Evolutionary conservation across 108 stramenopile species (phyloP).

Genomic region (Nitzschia sp.): DNA sequence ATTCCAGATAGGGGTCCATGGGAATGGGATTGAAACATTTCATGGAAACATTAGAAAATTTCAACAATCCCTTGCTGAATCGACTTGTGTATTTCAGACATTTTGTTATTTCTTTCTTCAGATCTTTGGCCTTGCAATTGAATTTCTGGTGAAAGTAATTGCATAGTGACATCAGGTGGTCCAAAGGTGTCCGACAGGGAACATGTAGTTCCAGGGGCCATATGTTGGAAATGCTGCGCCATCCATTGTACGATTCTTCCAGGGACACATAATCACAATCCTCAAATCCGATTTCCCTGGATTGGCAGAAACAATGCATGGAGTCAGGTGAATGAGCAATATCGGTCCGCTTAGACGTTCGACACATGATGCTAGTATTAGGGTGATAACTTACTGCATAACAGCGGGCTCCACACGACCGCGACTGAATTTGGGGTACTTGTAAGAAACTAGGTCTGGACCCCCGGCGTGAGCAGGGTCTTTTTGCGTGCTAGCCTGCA

Average conservation of each 20-base stretch:
- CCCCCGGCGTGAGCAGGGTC: neutral
- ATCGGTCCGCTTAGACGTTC: too few relatives aligned
- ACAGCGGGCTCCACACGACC: constrained; percentile 18
- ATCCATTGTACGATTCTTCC: constrained; percentile 9
- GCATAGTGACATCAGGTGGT: constrained; percentile 46
- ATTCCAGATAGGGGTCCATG: constrained; percentile 3
- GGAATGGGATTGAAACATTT: constrained; percentile 17
- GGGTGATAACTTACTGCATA: too few relatives aligned
- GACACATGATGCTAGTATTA: too few relatives aligned
- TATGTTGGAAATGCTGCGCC: constrained; percentile 5
- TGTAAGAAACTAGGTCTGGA: neutral
- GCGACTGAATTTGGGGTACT: constrained; percentile 4
- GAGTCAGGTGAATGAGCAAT: too few relatives aligned
- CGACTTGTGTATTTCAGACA: neutral
- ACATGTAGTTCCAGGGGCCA: constrained; percentile 42
- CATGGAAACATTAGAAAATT: neutral
- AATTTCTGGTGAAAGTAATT: constrained; percentile 21
- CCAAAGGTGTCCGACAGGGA: constrained; percentile 46
- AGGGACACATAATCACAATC: constrained; percentile 48
- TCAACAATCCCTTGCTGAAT: neutral
- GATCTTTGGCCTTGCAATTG: constrained; percentile 11
- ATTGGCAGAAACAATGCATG: too few relatives aligned
- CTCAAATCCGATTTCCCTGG: constrained; percentile 41
- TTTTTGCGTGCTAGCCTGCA: too few relatives aligned
- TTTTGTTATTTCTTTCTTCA: neutral